phyloP scores from a whole-genome alignment of 1,284 basidiomycete genomes.

The Butyriboletus pseudospeciosus region DNA sequence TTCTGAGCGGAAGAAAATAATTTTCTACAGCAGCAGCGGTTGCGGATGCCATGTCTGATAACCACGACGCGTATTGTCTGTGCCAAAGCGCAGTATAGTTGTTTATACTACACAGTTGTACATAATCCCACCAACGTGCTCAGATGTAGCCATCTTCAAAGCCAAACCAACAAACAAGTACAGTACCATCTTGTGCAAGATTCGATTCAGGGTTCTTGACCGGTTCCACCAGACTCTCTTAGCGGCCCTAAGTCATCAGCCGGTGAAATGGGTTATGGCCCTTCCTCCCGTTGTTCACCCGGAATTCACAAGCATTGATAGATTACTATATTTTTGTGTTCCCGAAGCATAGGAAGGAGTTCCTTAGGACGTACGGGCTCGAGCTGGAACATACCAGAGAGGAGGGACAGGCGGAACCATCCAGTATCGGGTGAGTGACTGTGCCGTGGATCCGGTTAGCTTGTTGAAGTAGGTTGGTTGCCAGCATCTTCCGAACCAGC shows the following conservation, averaged over 20 bases:
- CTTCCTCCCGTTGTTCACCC: neutral
- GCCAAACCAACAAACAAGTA: neutral
- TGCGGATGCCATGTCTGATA: conserved; percentile 9
- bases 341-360: too few relatives aligned
- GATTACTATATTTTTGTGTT: too few relatives aligned
- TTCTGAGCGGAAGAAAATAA: neutral
- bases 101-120: neutral
- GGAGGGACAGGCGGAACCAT: too few relatives aligned
- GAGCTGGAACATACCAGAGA: too few relatives aligned
- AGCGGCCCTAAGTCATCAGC: neutral
- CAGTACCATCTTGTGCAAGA: neutral
- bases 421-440: too few relatives aligned
- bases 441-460: too few relatives aligned
- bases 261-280: neutral
- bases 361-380: too few relatives aligned
- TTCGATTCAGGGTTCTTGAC: neutral
- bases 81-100: neutral
- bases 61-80: neutral
- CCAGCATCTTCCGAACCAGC: too few relatives aligned
- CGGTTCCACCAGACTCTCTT: neutral
- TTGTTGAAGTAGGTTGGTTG: too few relatives aligned
- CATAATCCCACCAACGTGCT: neutral
- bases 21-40: conserved; percentile 15
- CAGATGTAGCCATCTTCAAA: neutral
- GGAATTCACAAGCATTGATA: too few relatives aligned